A percentile compares a stretch with the other conserved stretches of the same genome.
Evolutionary conservation across 768 basidiomycete species (phyloP).

Genomic region (Leccinellum albellum): DNA sequence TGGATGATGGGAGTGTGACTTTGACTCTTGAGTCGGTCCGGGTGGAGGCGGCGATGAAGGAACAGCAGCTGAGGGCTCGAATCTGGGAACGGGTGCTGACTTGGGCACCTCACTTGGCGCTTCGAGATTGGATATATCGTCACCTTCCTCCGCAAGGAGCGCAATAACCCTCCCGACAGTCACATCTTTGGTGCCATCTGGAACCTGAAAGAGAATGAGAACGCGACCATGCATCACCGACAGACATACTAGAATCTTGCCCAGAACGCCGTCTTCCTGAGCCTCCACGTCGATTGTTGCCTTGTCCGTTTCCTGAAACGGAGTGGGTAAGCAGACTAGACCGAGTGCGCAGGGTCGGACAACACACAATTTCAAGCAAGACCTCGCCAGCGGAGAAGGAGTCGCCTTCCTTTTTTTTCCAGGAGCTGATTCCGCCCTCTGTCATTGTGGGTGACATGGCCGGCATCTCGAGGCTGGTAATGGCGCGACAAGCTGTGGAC

Average conservation of each 20-base stretch:
- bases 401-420: constrained; percentile 89
- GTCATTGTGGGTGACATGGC: constrained; percentile 98
- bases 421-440: constrained; percentile 85
- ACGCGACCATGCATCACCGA: neutral
- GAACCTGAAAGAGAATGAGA: constrained; percentile 40
- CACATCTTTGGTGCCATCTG: constrained; percentile 80
- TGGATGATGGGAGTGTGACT: constrained; percentile 36
- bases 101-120: constrained; percentile 31
- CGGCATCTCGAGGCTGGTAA: constrained; percentile 84
- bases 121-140: constrained; percentile 86
- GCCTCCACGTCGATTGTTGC: constrained; percentile 99
- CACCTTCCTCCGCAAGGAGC: constrained; percentile 91
- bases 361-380: constrained; percentile 80
- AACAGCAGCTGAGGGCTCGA: constrained; percentile 21
- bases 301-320: constrained; percentile 81
- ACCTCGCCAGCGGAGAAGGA: constrained; percentile 79
- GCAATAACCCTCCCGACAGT: constrained; percentile 88
- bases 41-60: constrained; percentile 18
- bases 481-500: constrained; percentile 48
- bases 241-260: constrained; percentile 79
- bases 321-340: neutral
- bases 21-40: constrained; percentile 21
- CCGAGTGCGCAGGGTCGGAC: neutral
- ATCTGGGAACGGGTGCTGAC: constrained; percentile 10
- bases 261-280: constrained; percentile 92